Evolutionary conservation across 179 eudicot species (phyloP).

Genomic region (Actinidia chinensis): DNA sequence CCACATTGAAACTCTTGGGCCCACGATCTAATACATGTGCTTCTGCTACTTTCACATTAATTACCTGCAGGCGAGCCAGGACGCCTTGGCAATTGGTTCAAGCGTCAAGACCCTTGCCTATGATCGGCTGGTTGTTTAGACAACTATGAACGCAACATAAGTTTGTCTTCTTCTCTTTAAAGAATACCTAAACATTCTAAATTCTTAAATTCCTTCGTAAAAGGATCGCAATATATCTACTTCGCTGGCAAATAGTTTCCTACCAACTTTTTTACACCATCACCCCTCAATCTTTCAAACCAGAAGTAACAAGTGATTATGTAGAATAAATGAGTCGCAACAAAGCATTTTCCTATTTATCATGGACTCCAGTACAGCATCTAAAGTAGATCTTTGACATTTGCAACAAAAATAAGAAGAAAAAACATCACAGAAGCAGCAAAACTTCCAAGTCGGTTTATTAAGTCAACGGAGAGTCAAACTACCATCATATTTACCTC

Average conservation of each 20-base stretch:
- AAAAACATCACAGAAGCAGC: background rate
- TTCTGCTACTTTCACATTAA: no score
- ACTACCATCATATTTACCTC: conserved; percentile 15
- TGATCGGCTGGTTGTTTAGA: no score
- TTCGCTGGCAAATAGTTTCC: background rate
- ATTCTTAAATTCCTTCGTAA: background rate
- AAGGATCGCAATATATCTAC: background rate
- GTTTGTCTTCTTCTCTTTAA: background rate
- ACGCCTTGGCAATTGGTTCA: background rate
- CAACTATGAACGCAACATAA: no score
- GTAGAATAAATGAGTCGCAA: background rate
- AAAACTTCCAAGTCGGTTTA: background rate
- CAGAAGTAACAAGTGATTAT: background rate
- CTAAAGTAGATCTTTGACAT: background rate
- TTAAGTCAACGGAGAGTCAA: background rate
- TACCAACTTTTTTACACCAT: background rate
- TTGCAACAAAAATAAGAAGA: background rate
- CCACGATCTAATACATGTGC: no score
- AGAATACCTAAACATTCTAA: background rate
- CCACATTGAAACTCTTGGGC: no score
- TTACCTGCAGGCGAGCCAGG: background rate
- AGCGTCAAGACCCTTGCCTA: no score
- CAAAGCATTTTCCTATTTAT: background rate
- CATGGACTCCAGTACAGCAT: no score
- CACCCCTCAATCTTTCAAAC: background rate